A percentile compares a stretch with the other conserved stretches of the same genome.
phyloP scores from a whole-genome alignment of 1,284 basidiomycete genomes.

The Sphaerobolus stellatus region DNA sequence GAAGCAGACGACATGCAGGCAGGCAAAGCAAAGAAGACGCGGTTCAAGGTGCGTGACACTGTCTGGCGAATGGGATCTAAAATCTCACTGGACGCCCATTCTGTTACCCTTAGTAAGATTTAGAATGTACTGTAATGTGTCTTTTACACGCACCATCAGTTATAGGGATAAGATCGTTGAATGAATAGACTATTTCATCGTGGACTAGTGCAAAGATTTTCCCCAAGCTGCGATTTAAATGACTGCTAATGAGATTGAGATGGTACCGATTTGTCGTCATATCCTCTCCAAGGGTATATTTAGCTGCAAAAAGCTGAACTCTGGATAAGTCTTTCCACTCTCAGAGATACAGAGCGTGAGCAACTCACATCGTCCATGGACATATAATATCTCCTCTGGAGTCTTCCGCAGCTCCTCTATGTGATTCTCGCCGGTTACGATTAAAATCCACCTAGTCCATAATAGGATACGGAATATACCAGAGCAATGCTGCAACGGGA shows the following conservation, averaged over 20 bases:
- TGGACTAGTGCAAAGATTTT: constrained; percentile 35
- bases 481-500: too few relatives aligned
- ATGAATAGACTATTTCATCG: constrained; percentile 38
- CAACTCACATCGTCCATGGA: too few relatives aligned
- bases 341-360: too few relatives aligned
- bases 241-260: constrained; percentile 31
- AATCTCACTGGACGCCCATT: background rate
- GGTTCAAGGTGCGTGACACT: background rate
- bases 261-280: constrained; percentile 38
- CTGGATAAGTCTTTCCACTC: too few relatives aligned
- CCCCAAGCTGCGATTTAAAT: constrained; percentile 39
- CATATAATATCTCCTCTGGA: too few relatives aligned
- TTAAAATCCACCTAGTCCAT: too few relatives aligned
- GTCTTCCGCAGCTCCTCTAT: too few relatives aligned
- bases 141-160: background rate
- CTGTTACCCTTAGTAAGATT: background rate
- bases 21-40: background rate
- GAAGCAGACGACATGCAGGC: background rate
- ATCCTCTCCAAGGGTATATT: constrained; percentile 13
- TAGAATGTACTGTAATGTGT: background rate
- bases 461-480: too few relatives aligned
- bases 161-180: constrained; percentile 30
- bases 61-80: background rate
- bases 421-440: too few relatives aligned
- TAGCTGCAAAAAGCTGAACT: background rate